Conservation (phyloP, 116 monocot species). For the Thalassia testudinum region DNA sequence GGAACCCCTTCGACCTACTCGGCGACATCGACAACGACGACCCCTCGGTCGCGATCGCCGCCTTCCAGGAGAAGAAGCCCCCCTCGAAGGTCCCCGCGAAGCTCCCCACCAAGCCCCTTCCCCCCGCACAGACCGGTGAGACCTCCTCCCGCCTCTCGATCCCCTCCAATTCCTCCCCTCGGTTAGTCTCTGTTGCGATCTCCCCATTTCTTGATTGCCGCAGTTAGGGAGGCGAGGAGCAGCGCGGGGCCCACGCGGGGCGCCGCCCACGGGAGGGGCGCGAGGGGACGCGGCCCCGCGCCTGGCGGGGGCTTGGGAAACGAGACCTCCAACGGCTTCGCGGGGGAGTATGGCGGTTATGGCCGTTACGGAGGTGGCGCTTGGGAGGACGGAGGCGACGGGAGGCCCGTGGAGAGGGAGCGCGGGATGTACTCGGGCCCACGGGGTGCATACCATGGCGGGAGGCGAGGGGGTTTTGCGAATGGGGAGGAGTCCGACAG, state of each 20-base stretch:
- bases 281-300: constrained; percentile 14
- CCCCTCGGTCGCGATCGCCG: no score
- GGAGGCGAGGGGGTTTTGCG: constrained; percentile 25
- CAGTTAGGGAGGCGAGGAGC: constrained; percentile 46
- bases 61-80: no score
- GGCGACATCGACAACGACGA: no score
- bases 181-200: neutral
- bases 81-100: no score
- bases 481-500: constrained; percentile 19
- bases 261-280: constrained; percentile 18
- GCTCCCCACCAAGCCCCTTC: no score
- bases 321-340: constrained; percentile 21
- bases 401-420: constrained; percentile 12
- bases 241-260: constrained; percentile 11
- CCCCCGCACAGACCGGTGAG: no score
- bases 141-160: no score
- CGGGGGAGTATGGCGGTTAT: constrained; percentile 9
- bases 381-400: constrained; percentile 6
- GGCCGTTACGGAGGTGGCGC: constrained; percentile 10
- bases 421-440: constrained; percentile 22
- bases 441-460: constrained; percentile 36
- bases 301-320: constrained; percentile 20
- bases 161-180: no score
- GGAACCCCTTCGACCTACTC: no score
- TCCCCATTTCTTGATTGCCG: neutral